These are phyloP conservation scores for Erodium moschatum DNA, from an alignment of 441 rosid genomes.

Conservation along the genomic window DNA sequence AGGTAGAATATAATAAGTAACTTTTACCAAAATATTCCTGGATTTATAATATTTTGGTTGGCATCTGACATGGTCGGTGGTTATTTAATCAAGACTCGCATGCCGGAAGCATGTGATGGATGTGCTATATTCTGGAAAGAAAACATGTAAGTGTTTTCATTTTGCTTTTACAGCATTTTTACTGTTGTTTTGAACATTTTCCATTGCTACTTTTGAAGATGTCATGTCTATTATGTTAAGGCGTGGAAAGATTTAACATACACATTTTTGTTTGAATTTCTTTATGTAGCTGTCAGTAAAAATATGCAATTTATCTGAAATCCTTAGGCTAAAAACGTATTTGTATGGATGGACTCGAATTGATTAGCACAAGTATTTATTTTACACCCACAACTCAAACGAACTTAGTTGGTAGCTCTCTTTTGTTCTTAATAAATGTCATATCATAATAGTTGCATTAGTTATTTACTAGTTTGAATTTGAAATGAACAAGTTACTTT, in stretches of 20 bases:
- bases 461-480: not conserved
- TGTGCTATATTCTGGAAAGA: slow-evolving; percentile 89
- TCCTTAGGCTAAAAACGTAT: not conserved
- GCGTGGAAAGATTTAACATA: not conserved
- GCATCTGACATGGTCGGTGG: not conserved
- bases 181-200: slow-evolving; percentile 7
- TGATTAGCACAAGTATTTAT: not conserved
- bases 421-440: not conserved
- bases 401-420: not conserved
- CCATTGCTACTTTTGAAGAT: not conserved
- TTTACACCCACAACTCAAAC: not conserved
- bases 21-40: not conserved
- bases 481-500: not conserved
- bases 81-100: slow-evolving; percentile 53
- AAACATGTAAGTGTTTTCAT: slow-evolving; percentile 37
- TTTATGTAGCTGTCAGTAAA: not conserved
- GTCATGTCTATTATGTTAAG: not conserved
- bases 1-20: slow-evolving; percentile 36
- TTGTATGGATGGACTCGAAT: not conserved
- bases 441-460: not conserved
- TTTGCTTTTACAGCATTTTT: not conserved
- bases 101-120: slow-evolving; percentile 82
- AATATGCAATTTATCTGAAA: not conserved
- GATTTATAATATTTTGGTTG: not conserved
- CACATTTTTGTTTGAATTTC: not conserved